Evolutionary conservation across 192 early-diverging fungal species (phyloP), one percentile per base, ranked within the genome.

Genomic region (Dimargaris xerosporica): DNA sequence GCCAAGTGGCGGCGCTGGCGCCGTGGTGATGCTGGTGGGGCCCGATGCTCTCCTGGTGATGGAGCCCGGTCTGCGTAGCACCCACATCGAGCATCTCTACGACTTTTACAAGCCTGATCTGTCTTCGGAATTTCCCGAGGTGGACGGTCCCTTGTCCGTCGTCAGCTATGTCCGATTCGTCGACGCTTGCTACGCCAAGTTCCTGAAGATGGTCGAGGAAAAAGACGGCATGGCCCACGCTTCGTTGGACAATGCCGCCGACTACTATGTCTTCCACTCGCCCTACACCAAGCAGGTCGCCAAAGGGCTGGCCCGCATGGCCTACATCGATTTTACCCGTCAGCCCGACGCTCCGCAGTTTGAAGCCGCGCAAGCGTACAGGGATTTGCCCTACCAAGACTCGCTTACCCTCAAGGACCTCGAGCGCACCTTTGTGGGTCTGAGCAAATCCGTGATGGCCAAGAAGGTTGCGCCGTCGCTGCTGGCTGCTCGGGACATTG

Each of bases 21-120:
- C 82, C 28, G 87, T 88, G 51, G 93, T 91, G 63, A 86, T 99
- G 60, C 77, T 99, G 30, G 75, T 99, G 50, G 96, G 92, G 46
- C 84, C 87, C 61, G 77, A 97, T 73, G 96, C 96, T 13, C 91
- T 92, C 23, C 73, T 99, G 44, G 93, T 94, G 31, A 78, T 97
- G 71, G 96, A 99, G 75, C 80, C 71, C 69, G 85, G 86, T 66
- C 76, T 96, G 47, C 85, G 94, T 43, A 73, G 81, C 48, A 93
- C 92, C 31, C 88, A 94, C 74, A 95, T 99, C 89, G 89, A 92
- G 71, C 91, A 99, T 75, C 85, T 84, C 46, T 99, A 91, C 75
- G 96, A 99, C 67, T 99, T 99, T 65, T 99, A 96, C 85, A 99
- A 99, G 86, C 94, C 96, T 62, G 85, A 99, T 78, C 80, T 97